phyloP scores from a whole-genome alignment of 345 rosid species.

The Eucalyptus shirleyi region DNA sequence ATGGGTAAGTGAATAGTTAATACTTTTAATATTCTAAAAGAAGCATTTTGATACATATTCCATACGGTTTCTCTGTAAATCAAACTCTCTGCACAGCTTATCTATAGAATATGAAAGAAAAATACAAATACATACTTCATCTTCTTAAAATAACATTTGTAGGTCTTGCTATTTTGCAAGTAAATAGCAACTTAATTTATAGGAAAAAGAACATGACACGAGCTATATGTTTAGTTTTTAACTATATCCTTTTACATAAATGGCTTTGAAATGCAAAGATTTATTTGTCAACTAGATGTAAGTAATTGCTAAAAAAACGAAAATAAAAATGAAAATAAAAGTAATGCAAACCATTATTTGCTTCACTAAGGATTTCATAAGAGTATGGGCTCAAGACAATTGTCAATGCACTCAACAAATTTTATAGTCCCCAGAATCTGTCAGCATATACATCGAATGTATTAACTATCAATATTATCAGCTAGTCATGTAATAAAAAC shows the following conservation, averaged over 20 bases:
- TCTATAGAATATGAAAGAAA: no score
- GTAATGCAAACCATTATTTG: background rate
- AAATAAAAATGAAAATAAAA: no score
- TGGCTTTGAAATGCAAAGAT: background rate
- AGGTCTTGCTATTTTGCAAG: background rate
- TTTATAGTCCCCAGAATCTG: accelerated
- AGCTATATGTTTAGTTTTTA: background rate
- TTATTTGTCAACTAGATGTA: background rate
- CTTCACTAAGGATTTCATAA: background rate
- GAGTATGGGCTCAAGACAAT: background rate
- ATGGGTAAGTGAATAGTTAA: background rate
- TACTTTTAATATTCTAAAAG: background rate
- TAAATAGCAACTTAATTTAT: background rate
- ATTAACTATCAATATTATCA: accelerated
- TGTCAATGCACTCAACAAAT: background rate
- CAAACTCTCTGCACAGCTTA: no score
- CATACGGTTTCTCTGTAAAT: background rate
- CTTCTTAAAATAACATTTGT: background rate
- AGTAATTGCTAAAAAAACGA: accelerated
- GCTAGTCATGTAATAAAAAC: accelerated
- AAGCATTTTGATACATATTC: background rate
- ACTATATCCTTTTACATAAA: background rate
- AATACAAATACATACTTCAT: background rate
- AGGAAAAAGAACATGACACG: background rate
- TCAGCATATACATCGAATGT: accelerated